Evolutionary conservation across 2,329 filamentous ascomycete species (phyloP), one percentile per base, ranked within the genome.

Genomic region (Aspergillus sp.): DNA sequence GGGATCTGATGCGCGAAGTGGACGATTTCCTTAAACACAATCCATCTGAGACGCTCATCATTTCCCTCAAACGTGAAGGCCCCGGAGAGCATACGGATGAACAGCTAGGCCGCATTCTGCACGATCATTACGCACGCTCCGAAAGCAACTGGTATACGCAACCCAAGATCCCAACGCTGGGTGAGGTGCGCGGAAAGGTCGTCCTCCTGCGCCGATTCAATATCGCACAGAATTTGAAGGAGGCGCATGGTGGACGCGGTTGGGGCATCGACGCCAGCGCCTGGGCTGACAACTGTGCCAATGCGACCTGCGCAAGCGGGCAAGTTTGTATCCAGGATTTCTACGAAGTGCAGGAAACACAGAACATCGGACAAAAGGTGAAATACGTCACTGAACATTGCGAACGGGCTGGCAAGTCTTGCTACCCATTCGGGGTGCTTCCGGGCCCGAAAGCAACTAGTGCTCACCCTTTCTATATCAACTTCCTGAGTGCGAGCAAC

Each of bases 1-100:
- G 84, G 59, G 86, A 88, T 55, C 79, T 98, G 60, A 82, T 96
- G 60, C 80, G 85, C 24, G 85, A 87, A 47, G 81, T 92, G 53
- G 87, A 92, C 74, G 77, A 80, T 18, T 98, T 97, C 76, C 84
- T 98, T 14, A 84, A 90, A 31, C 78, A 82, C 26, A 89, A 97
- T 73, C 90, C 91, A 0, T 87, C 84, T 59, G 95, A 99, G 78
- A 89, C 90, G 0, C 79, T 99, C 61, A 86, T 98, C 67, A 84
- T 98, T 75, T 93, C 89, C 57, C 72, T 99, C 67, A 99, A 99
- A 80, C 88, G 92, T 61, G 95, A 99, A 78, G 95, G 95, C 20
- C 85, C 90, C 0, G 94, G 94, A 56, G 87, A 85, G 55, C 86
- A 89, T 49, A 91, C 86, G 12, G 95, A 98, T 73, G 84, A 87